These are phyloP conservation scores for Hippophae gyantsensis DNA, from an alignment of 306 rosid species.

Conservation along the genomic window DNA sequence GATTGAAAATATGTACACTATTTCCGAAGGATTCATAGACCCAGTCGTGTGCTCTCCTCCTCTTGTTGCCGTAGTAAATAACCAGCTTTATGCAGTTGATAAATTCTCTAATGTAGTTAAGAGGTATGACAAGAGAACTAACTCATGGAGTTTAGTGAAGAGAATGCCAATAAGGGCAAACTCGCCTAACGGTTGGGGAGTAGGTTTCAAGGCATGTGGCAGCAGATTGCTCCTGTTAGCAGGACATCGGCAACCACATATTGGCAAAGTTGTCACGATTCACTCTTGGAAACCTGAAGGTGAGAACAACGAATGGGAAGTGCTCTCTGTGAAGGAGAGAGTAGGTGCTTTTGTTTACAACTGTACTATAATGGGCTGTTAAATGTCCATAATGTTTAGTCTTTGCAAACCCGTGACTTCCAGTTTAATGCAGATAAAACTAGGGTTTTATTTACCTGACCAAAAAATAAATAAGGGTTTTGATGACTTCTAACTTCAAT, in stretches of 20 bases:
- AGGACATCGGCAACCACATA: constrained; percentile 19
- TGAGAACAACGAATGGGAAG: constrained; percentile 23
- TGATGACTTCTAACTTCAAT: too few species aligned
- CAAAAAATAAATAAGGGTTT: too few species aligned
- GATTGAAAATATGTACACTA: constrained; percentile 29
- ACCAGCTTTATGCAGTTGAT: constrained; percentile 27
- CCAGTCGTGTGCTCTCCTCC: constrained; percentile 26
- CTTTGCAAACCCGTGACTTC: background rate
- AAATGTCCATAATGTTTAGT: background rate
- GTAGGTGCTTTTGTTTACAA: constrained; percentile 32
- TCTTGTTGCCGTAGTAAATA: constrained; percentile 31
- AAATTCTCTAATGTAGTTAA: constrained; percentile 17
- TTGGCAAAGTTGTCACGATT: constrained; percentile 19
- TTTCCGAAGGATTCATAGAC: background rate
- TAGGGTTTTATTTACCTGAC: too few species aligned
- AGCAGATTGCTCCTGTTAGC: constrained; percentile 21
- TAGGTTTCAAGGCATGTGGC: constrained; percentile 31
- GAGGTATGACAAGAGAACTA: constrained; percentile 22
- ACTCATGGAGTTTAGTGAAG: constrained; percentile 22
- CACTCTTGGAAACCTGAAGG: constrained; percentile 23
- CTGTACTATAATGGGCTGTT: constrained; percentile 37
- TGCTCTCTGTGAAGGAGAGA: constrained; percentile 20
- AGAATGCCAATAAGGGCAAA: constrained; percentile 26
- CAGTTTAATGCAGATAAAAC: background rate
- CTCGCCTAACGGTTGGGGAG: constrained; percentile 32